Evolutionary conservation across 257 asterid species (phyloP).

Genomic region (Dorcoceras hygrometricum): DNA sequence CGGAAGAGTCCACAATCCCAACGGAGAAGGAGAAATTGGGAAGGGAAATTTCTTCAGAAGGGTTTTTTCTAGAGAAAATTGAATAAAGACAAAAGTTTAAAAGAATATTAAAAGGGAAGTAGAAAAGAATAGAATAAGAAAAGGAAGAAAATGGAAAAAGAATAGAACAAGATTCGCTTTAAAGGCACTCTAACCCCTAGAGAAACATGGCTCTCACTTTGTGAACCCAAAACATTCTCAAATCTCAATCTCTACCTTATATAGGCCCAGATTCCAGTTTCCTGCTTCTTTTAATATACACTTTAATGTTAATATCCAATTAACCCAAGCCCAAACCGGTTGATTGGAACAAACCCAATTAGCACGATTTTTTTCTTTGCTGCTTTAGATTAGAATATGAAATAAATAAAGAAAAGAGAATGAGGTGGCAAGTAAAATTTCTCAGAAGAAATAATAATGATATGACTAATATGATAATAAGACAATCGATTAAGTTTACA

Average conservation of each 20-base stretch:
- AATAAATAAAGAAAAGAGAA: no score
- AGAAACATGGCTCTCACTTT: neutral
- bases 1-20: neutral
- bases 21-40: neutral
- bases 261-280: neutral
- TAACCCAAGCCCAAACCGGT: no score
- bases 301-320: no score
- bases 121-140: neutral
- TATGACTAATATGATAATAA: no score
- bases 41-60: neutral
- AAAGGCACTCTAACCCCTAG: neutral
- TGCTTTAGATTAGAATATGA: no score
- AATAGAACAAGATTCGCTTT: neutral
- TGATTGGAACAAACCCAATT: no score
- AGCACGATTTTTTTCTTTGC: no score
- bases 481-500: no score
- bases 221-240: neutral
- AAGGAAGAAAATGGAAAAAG: neutral
- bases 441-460: no score
- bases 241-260: neutral
- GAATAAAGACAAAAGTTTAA: neutral
- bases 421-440: no score
- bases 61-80: neutral
- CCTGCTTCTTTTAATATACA: no score
- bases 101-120: neutral